Base-by-base conservation (phyloP, 1,284 basidiomycete genomes). In the Ceratobasidium sp. region DNA sequence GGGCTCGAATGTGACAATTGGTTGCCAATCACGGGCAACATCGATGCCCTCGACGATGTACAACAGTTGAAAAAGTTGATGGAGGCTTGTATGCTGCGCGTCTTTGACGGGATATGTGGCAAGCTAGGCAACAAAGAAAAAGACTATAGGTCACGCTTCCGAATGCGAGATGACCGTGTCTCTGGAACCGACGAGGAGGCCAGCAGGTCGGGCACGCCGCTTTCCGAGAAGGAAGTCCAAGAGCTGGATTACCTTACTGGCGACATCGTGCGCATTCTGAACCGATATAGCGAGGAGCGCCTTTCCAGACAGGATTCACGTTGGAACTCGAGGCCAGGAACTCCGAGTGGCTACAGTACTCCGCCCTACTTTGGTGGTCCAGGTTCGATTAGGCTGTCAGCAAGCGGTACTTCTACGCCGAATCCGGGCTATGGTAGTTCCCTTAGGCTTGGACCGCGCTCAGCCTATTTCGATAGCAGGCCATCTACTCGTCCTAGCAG, bases 1-100 rank as follows among this genome's bases (percentile, higher is more conserved):
- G 94, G 94, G 1, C 84, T 96, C 37, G 91, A 94, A 82, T 97
- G 95, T 82, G 97, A 99, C 81, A 90, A 90, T 60, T 99, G 97
- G 97, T 86, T 98, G 28, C 95, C 95, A 11, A 89, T 98, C 67
- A 87, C 91, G 33, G 96, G 96, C 56, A 88, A 92, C 79, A 83
- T 92, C 77, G 89, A 92, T 80, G 90, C 91, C 5, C 85, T 99
- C 79, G 94, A 97, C 82, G 92, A 96, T 80, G 86, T 98, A 28
- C 92, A 94, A 81, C 88, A 90, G n/a, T 86, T 99, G 80, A 96
- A 97, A 84, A 86, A 85, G 35, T 86, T 94, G 80, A 90, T 98
- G 87, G 94, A 98, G 81, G 86, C 87, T 2, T 95, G 93, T 82
- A 92, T 98, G 91, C 86, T 97, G 68, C 90, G 97, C 56, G 94